Conservation (phyloP, 305 asterid genomes). For the Stenogyne calaminthoides region DNA sequence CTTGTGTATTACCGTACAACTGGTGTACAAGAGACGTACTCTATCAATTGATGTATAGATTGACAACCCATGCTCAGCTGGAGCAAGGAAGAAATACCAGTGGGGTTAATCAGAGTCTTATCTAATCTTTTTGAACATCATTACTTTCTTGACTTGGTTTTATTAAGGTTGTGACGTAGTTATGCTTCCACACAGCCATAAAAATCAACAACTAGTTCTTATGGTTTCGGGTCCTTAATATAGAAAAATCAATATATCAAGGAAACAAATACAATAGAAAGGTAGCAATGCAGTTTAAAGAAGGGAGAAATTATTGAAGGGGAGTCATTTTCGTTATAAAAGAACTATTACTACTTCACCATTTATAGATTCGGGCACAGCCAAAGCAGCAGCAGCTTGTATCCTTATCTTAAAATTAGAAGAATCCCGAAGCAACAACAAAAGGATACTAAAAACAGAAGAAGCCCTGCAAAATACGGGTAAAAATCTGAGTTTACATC, state of each 20-base stretch:
- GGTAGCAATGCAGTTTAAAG: constrained; percentile 6
- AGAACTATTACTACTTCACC: constrained; percentile 49
- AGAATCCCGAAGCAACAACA: constrained; percentile 89
- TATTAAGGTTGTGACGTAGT: not conserved
- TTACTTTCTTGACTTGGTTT: constrained; percentile 12
- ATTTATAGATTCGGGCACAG: constrained; percentile 77
- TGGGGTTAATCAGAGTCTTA: not conserved
- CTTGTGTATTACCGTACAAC: too few relatives aligned
- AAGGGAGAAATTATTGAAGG: constrained; percentile 18
- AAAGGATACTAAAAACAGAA: constrained; percentile 82
- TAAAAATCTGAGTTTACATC: constrained; percentile 18
- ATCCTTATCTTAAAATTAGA: constrained; percentile 91
- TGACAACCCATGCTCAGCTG: constrained; percentile 23
- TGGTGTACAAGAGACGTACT: too few relatives aligned
- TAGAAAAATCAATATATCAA: constrained; percentile 14
- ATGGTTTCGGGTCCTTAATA: not conserved
- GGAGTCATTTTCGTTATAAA: constrained; percentile 18
- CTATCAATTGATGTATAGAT: not conserved
- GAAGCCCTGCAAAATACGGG: constrained; percentile 70
- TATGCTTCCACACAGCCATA: constrained; percentile 17
- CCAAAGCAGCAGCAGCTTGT: constrained; percentile 98
- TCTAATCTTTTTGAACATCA: constrained; percentile 18
- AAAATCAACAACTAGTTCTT: not conserved
- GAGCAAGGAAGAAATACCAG: constrained; percentile 12
- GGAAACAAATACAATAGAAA: constrained; percentile 6